These are phyloP conservation scores for Saccharomycopsis amapae DNA, from an alignment of 805 yeast species.

Conservation along the genomic window DNA sequence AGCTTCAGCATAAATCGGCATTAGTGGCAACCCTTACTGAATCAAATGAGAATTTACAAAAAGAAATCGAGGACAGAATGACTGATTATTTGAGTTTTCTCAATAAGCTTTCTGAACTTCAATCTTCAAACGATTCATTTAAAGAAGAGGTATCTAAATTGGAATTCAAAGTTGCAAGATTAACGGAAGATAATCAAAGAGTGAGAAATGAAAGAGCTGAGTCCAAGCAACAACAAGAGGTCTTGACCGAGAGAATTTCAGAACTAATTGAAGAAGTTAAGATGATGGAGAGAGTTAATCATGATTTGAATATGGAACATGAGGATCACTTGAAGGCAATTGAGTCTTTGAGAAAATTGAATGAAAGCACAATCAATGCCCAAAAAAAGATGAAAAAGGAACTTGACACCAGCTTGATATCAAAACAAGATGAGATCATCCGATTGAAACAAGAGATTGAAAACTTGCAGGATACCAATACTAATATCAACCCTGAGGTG, in stretches of 20 bases:
- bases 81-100: constrained; percentile 11
- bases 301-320: no score
- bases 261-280: neutral
- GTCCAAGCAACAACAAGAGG: neutral
- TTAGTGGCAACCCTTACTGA: constrained; percentile 6
- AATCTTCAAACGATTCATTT: constrained; percentile 8
- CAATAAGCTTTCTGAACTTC: constrained; percentile 13
- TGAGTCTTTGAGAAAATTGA: no score
- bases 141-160: constrained; percentile 17
- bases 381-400: neutral
- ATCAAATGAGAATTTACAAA: constrained; percentile 9
- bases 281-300: neutral
- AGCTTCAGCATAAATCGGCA: constrained; percentile 3
- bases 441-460: constrained; percentile 1
- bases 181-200: constrained; percentile 3
- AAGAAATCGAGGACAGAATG: constrained; percentile 15
- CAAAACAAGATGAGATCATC: neutral
- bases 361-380: no score
- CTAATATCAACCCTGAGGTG: neutral
- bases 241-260: neutral
- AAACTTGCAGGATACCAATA: neutral
- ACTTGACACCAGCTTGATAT: neutral
- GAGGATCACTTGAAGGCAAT: no score
- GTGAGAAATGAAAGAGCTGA: constrained; percentile 5
- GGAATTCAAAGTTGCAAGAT: constrained; percentile 5